A percentile compares a stretch with the other conserved stretches of the same genome.
phyloP scores from a whole-genome alignment of 345 rosid species.

The Cardamine occulta region DNA sequence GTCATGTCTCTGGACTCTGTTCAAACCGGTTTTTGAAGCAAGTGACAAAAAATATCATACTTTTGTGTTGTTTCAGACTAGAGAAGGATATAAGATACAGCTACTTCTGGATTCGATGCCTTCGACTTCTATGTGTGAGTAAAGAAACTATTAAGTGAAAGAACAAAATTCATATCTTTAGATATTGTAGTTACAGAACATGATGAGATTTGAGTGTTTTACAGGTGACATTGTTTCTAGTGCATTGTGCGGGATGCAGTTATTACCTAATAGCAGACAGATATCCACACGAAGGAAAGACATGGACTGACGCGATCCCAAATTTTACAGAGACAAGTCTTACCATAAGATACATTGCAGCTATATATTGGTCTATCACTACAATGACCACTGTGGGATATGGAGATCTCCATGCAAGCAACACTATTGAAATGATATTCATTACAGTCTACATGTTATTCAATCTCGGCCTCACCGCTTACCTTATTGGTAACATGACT shows the following conservation, averaged over 20 bases:
- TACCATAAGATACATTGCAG: slow-evolving; percentile 71
- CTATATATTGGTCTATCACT: slow-evolving; percentile 92
- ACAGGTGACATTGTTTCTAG: slow-evolving; percentile 79
- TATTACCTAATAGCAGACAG: slow-evolving; percentile 84
- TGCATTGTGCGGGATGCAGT: slow-evolving; percentile 85
- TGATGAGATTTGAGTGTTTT: slow-evolving; percentile 20
- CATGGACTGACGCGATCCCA: slow-evolving; percentile 79
- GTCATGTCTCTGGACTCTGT: background rate
- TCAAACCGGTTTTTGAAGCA: background rate
- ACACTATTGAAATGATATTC: slow-evolving; percentile 79
- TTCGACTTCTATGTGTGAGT: slow-evolving; percentile 71
- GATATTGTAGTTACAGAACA: slow-evolving; percentile 8
- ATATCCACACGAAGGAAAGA: slow-evolving; percentile 72
- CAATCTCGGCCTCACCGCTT: slow-evolving; percentile 91
- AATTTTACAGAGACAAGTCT: slow-evolving; percentile 73
- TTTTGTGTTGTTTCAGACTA: slow-evolving; percentile 51
- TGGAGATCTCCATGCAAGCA: slow-evolving; percentile 93
- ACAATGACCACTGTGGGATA: slow-evolving; percentile 98
- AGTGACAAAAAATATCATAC: background rate
- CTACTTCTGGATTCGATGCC: slow-evolving; percentile 82
- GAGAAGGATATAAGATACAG: slow-evolving; percentile 92
- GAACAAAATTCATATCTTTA: background rate
- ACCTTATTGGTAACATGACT: slow-evolving; percentile 94
- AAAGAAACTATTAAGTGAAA: background rate
- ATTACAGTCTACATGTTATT: slow-evolving; percentile 84